Evolutionary conservation across 352 stramenopile species (phyloP).

Genomic region (Aphanomyces euteiches): DNA sequence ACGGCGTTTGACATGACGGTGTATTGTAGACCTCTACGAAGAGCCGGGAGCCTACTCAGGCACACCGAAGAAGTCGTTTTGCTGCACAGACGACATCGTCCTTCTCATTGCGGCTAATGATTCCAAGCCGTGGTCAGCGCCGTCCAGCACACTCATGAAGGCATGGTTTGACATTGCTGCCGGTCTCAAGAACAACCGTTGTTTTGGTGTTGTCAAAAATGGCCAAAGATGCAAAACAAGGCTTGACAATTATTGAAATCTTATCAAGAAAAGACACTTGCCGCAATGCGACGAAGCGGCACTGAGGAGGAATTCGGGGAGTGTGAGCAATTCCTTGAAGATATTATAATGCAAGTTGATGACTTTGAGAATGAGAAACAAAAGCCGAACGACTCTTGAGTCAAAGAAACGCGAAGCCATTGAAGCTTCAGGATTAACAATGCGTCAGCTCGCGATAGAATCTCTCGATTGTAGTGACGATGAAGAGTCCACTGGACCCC

Average conservation of each 20-base stretch:
- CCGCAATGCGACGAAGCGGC: not conserved
- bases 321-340: not conserved
- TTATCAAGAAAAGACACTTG: not conserved
- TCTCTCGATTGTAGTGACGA: not conserved
- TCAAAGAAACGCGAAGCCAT: not conserved
- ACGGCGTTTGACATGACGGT: too few relatives aligned
- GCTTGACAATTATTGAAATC: not conserved
- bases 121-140: not conserved
- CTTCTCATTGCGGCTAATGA: not conserved
- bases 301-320: not conserved
- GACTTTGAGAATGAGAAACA: not conserved
- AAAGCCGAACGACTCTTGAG: not conserved
- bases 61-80: not conserved
- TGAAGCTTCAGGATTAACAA: not conserved
- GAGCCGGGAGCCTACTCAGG: not conserved
- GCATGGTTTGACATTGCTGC: not conserved
- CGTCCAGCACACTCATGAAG: not conserved
- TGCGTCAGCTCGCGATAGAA: not conserved
- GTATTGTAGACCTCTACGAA: not conserved
- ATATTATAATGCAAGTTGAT: not conserved
- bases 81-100: not conserved
- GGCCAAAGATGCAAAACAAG: not conserved
- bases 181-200: not conserved
- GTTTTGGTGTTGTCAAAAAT: not conserved
- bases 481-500: not conserved